Base-by-base conservation (phyloP, 2,329 filamentous ascomycete species). In the Alternaria hordeiaustralica region DNA sequence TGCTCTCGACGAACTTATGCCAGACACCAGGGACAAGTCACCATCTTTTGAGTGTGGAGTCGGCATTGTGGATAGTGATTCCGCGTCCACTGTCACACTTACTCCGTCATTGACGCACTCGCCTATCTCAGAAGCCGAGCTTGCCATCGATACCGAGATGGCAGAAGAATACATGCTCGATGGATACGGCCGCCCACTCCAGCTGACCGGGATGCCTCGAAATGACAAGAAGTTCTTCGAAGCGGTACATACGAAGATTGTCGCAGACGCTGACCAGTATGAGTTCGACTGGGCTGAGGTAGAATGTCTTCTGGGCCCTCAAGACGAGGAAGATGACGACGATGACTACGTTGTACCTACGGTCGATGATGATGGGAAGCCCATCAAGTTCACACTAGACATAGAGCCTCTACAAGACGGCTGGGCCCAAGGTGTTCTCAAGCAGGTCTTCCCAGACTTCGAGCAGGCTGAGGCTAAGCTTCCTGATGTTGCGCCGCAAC, bases 341-440 rank as follows among this genome's bases (percentile, higher is more conserved):
- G 15, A 36, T 2, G 33, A 36, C 1, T 36, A 36, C 33, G 7
- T 9, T 36, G 15, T 36, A n/a, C 33, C 33, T 3, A 36, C 33
- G 15, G 8, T 36, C 15, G 33, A 36, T 5, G 33, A 36, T n/a
- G 15, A n/a, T 4, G 33, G 33, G 8, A 36, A 36, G 1, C 15
- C 2, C 33, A 36, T 36, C 4, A 36, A n/a, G 33, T 15, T 36
- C 1, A 10, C 4, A n/a, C 4, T 36, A 5, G 33, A 9, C 33
- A 36, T 36, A 8, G 4, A 5, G 4, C 33, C 33, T 2, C 15
- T 9, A 3, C 7, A 36, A 36, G 33, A 5, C 4, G 33, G 10
- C 3, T 36, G 33, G 33, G 33, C 33, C 8, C 7, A 5, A n/a
- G 15, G 0, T 1, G 1, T 36, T n/a, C 1, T 36, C 7, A 1